These are phyloP conservation scores for Beauveria rudraprayagi DNA, from an alignment of 2,329 filamentous ascomycete genomes.

Conservation along the genomic window DNA sequence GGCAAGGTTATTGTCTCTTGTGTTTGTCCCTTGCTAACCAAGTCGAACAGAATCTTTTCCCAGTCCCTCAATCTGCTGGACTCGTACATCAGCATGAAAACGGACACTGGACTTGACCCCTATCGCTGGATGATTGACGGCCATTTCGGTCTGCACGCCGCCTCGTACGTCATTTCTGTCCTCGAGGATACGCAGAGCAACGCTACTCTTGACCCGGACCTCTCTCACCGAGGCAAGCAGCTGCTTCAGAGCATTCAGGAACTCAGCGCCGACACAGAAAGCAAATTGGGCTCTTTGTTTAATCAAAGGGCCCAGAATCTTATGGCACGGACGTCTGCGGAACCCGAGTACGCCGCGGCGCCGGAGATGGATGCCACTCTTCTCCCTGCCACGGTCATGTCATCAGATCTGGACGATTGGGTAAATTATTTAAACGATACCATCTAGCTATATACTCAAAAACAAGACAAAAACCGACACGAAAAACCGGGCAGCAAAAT, in stretches of 20 bases:
- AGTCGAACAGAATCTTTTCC: not conserved
- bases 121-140: not conserved
- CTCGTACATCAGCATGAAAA: not conserved
- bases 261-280: not conserved
- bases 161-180: not conserved
- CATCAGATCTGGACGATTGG: not conserved
- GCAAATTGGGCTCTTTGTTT: not conserved
- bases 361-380: not conserved
- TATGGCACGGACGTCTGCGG: not conserved
- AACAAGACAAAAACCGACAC: no score
- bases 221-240: not conserved
- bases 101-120: not conserved
- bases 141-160: not conserved
- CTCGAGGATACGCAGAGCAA: not conserved
- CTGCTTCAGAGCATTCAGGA: not conserved
- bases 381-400: not conserved
- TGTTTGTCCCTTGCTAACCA: not conserved
- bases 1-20: not conserved
- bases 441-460: not conserved
- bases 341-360: not conserved
- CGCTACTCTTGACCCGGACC: not conserved
- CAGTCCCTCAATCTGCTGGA: not conserved
- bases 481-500: no score
- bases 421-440: not conserved
- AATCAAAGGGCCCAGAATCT: not conserved